Evolutionary conservation across 306 rosid species (phyloP).

Genomic region (Trifolium pratense): DNA sequence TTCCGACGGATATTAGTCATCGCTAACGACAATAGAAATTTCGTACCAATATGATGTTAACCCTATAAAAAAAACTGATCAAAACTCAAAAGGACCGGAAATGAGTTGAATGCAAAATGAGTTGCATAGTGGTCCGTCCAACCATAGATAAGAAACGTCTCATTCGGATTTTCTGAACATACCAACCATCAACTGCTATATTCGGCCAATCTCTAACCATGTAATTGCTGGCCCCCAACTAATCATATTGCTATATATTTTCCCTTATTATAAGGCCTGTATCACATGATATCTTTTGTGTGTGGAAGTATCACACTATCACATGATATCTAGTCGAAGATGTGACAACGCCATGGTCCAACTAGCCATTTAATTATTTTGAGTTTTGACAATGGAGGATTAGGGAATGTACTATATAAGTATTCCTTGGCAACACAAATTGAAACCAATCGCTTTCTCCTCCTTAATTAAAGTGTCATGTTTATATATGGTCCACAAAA

Average conservation of each 20-base stretch:
- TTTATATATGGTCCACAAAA: neutral
- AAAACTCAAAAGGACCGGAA: too few species aligned
- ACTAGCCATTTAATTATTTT: neutral
- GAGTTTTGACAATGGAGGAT: too few species aligned
- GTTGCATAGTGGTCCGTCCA: constrained; percentile 47
- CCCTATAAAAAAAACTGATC: too few species aligned
- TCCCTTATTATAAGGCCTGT: neutral
- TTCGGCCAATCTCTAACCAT: constrained; percentile 24
- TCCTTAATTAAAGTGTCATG: neutral
- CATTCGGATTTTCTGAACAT: constrained; percentile 13
- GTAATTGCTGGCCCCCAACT: neutral
- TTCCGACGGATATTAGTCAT: too few species aligned
- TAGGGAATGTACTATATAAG: neutral
- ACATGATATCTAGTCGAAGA: neutral
- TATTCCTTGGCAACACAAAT: neutral
- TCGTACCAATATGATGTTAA: too few species aligned
- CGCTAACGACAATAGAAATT: too few species aligned
- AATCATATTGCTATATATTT: constrained; percentile 12
- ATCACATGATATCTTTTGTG: neutral
- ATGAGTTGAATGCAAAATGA: constrained; percentile 20
- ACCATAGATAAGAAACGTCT: neutral
- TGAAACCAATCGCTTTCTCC: neutral
- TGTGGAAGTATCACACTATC: neutral
- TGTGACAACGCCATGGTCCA: neutral
- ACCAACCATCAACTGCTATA: neutral